Evolutionary conservation across 345 rosid species (phyloP), one percentile per base, ranked within the genome.

Genomic region (Salix viminalis): DNA sequence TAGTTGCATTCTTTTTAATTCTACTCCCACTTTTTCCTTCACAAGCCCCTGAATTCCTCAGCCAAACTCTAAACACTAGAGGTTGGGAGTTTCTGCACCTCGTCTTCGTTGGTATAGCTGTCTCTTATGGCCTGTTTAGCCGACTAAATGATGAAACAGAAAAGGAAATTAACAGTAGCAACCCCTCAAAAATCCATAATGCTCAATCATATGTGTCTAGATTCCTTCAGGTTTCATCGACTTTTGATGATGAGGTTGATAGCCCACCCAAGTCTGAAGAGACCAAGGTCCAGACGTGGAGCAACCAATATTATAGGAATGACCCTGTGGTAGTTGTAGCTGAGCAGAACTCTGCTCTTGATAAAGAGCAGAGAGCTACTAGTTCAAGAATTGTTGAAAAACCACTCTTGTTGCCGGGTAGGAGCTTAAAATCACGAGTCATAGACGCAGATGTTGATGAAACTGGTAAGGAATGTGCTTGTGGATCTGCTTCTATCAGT

Each of bases 51-150:
- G 98, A 93, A 75, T 92, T 91, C 80, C 84, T 93, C 81, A 87
- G 87, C 85, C 94, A 91, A 81, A 85, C 89, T 44, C 69, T 88
- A 16, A 78, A 84, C 77, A 86, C 79, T 60, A 79, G 92, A 81
- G 88, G 88, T 72, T 90, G 97, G 97, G 99, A 94, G 88, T 89
- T 96, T 82, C 93, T 96, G 50, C 99, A 94, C 86, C 91, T 96
- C 13, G 41, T 96, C 69, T 84, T 96, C 41, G 97, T 96, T 71
- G 99, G 99, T 10, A 91, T 96, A 75, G 99, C 97, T 26, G 94
- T 96, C 80, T 94, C 99, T n/a, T 96, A 92, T 76, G 99, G 99
- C 50, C 92, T 94, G 18, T 94, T 96, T 79, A 92, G 98, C 86
- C 74, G 86, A 61, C 79, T 91, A 30, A 89, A 88, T 42, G 86